Conservation (phyloP, 1,284 basidiomycete genomes). For the Athelia sp. region DNA sequence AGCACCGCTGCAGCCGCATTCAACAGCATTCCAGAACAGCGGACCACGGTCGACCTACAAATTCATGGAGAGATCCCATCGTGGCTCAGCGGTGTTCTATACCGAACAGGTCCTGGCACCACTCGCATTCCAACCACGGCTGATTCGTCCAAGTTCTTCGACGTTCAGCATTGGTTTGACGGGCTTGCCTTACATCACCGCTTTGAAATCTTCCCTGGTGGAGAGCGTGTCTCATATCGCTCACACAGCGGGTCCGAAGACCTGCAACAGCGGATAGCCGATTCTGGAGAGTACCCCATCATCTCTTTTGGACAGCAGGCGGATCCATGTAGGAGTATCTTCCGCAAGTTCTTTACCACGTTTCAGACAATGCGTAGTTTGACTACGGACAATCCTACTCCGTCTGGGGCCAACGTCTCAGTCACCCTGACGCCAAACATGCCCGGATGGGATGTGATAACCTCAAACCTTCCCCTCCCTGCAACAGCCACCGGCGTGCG, state of each 20-base stretch:
- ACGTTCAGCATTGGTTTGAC: conserved; percentile 23
- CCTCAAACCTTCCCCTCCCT: background rate
- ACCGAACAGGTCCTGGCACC: conserved; percentile 22
- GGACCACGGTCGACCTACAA: background rate
- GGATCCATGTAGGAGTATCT: conserved; percentile 20
- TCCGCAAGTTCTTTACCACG: conserved; percentile 20
- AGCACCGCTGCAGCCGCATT: background rate
- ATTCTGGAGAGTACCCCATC: conserved; percentile 9
- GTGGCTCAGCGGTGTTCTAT: conserved; percentile 19
- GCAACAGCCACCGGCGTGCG: conserved; percentile 11
- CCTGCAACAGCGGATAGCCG: conserved; percentile 10
- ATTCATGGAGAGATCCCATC: conserved; percentile 11
- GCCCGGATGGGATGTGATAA: conserved; percentile 12
- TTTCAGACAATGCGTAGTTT: conserved; percentile 8
- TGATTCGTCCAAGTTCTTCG: conserved; percentile 7
- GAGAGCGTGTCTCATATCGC: conserved; percentile 15
- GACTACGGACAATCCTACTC: background rate
- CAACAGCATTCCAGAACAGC: background rate
- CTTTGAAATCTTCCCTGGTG: conserved; percentile 16
- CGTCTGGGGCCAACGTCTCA: conserved; percentile 11
- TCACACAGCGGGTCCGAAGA: conserved; percentile 13
- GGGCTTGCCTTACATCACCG: conserved; percentile 20
- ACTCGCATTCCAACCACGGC: conserved; percentile 12
- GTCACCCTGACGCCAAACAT: conserved; percentile 19
- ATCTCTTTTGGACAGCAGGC: conserved; percentile 14